Evolutionary conservation across 257 asterid genomes (phyloP).

Genomic region (Solanum chiquidenum): DNA sequence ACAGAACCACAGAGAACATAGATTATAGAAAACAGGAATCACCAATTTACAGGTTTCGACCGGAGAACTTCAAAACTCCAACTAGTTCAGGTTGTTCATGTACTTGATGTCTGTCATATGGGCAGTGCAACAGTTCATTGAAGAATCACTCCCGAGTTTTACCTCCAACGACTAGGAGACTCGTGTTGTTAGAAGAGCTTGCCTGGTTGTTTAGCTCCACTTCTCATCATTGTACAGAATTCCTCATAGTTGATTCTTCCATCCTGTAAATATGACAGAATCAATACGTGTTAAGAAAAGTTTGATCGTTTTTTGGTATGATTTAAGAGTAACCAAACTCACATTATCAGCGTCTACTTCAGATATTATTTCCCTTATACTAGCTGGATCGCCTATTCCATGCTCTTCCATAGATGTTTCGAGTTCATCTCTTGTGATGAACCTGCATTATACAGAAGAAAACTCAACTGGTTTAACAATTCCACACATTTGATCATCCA

Average conservation of each 20-base stretch:
- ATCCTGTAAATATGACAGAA: slow-evolving; percentile 33
- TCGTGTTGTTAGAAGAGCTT: slow-evolving; percentile 27
- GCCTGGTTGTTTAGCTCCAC: slow-evolving; percentile 46
- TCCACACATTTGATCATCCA: background rate
- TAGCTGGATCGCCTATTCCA: slow-evolving; percentile 52
- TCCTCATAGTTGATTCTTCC: slow-evolving; percentile 79
- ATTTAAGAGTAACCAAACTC: slow-evolving; percentile 4
- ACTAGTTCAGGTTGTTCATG: background rate
- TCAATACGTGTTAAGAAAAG: background rate
- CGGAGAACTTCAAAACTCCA: background rate
- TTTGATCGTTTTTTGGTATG: background rate
- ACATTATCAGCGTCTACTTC: slow-evolving; percentile 88
- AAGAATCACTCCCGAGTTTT: background rate
- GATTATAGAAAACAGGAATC: background rate
- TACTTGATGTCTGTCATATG: background rate
- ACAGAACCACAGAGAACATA: background rate
- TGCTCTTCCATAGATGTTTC: slow-evolving; percentile 71
- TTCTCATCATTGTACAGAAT: slow-evolving; percentile 81
- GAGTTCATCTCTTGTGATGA: slow-evolving; percentile 69
- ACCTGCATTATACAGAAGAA: slow-evolving; percentile 20
- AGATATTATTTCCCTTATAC: slow-evolving; percentile 60
- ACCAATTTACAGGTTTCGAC: background rate
- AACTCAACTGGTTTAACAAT: background rate
- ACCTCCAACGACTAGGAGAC: background rate
- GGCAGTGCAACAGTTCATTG: background rate